Evolutionary conservation across 371 early-diverging fungal species (phyloP).

Genomic region (Thermomucor indicae-seudaticae): DNA sequence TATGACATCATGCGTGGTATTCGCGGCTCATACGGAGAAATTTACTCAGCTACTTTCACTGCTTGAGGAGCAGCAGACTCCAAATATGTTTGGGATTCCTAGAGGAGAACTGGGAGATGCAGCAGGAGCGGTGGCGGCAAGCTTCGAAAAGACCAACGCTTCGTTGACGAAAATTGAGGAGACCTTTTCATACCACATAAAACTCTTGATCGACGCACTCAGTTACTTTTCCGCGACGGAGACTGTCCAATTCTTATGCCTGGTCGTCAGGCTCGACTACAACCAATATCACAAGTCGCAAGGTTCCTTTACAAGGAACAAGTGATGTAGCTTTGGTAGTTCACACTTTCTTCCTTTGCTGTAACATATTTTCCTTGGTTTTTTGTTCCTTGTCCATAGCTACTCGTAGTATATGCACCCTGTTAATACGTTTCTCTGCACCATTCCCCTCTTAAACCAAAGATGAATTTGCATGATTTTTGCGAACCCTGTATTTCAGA

Average conservation of each 20-base stretch:
- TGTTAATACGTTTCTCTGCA: too few relatives aligned
- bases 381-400: too few relatives aligned
- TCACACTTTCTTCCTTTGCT: too few relatives aligned
- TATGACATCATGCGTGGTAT: conserved; percentile 63
- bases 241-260: conserved; percentile 66
- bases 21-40: conserved; percentile 54
- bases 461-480: too few relatives aligned
- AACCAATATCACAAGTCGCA: conserved; percentile 53
- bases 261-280: conserved; percentile 78
- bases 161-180: conserved; percentile 56
- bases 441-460: too few relatives aligned
- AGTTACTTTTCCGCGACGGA: conserved; percentile 74
- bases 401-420: too few relatives aligned
- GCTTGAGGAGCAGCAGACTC: conserved; percentile 39
- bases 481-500: too few relatives aligned
- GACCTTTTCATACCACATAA: conserved; percentile 63
- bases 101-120: conserved; percentile 23
- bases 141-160: conserved; percentile 28
- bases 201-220: conserved; percentile 68
- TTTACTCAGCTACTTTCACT: conserved; percentile 32
- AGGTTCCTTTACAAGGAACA: too few relatives aligned
- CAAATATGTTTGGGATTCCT: conserved; percentile 37
- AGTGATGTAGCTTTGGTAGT: too few relatives aligned
- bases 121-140: neutral
- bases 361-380: too few relatives aligned